Evolutionary conservation across 2,329 filamentous ascomycete genomes (phyloP).

Genomic region (Sporothrix euskadiensis): DNA sequence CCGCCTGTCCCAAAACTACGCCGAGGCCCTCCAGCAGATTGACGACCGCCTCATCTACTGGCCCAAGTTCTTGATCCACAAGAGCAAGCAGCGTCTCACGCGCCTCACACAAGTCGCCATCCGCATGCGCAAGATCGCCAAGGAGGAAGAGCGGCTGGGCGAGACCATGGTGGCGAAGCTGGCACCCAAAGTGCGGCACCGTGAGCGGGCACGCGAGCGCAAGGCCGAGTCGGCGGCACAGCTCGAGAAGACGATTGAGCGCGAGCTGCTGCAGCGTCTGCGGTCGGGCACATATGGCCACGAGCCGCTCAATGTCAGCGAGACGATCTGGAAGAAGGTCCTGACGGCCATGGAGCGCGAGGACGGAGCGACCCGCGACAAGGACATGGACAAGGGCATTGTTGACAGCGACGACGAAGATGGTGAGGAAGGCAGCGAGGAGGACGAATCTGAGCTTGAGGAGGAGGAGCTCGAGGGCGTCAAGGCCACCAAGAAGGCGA

Average conservation of each 20-base stretch:
- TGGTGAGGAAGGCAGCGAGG: slow-evolving; percentile 62
- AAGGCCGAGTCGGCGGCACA: slow-evolving; percentile 81
- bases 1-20: slow-evolving; percentile 86
- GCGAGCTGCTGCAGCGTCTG: slow-evolving; percentile 88
- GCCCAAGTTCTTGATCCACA: slow-evolving; percentile 89
- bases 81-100: slow-evolving; percentile 86
- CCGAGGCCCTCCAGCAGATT: slow-evolving; percentile 82
- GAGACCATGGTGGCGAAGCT: slow-evolving; percentile 86
- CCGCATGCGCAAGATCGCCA: slow-evolving; percentile 73
- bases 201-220: slow-evolving; percentile 70
- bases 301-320: slow-evolving; percentile 90
- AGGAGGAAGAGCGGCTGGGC: slow-evolving; percentile 84
- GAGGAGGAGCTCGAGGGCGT: slow-evolving; percentile 60
- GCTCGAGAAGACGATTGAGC: slow-evolving; percentile 92
- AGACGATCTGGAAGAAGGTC: slow-evolving; percentile 96
- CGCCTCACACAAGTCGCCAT: slow-evolving; percentile 90
- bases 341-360: slow-evolving; percentile 84
- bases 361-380: slow-evolving; percentile 78
- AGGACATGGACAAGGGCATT: slow-evolving; percentile 85
- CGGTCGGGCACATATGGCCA: slow-evolving; percentile 93
- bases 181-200: slow-evolving; percentile 81
- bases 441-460: slow-evolving; percentile 72
- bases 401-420: slow-evolving; percentile 74
- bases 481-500: slow-evolving; percentile 24
- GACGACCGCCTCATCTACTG: slow-evolving; percentile 88